Percentiles rank a stretch among this genome's conserved stretches.
These are phyloP conservation scores for Starmerella kuoi DNA, from an alignment of 805 yeast genomes.

Conservation along the genomic window DNA sequence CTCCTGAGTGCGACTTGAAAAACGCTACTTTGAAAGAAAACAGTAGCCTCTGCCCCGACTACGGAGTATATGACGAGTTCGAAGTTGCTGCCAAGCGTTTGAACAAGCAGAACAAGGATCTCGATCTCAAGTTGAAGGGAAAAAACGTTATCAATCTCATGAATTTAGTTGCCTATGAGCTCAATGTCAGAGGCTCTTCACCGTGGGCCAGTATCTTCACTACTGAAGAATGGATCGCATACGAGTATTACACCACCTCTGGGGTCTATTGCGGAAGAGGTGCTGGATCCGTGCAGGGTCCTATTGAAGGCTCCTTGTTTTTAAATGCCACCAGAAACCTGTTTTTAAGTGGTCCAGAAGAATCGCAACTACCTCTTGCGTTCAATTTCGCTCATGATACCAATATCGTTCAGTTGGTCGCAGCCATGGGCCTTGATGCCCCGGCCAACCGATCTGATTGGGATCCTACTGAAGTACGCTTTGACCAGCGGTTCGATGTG, in stretches of 20 bases:
- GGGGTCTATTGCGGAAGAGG: slow-evolving; percentile 24
- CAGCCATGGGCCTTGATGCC: slow-evolving; percentile 38
- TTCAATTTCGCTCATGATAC: slow-evolving; percentile 47
- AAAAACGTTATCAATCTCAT: slow-evolving; percentile 35
- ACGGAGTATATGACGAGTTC: slow-evolving; percentile 12
- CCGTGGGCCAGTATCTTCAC: slow-evolving; percentile 29
- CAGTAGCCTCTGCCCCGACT: slow-evolving; percentile 4
- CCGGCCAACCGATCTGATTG: slow-evolving; percentile 30
- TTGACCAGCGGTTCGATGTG: slow-evolving; percentile 37
- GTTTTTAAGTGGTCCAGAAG: slow-evolving; percentile 32
- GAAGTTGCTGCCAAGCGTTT: slow-evolving; percentile 21
- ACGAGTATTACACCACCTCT: slow-evolving; percentile 20
- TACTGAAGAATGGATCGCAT: slow-evolving; percentile 25
- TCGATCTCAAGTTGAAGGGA: slow-evolving; percentile 27
- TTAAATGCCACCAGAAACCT: slow-evolving; percentile 40
- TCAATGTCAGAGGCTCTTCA: slow-evolving; percentile 38
- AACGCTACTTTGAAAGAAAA: slow-evolving; percentile 2
- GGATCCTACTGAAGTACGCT: slow-evolving; percentile 31
- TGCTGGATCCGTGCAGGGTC: slow-evolving; percentile 24
- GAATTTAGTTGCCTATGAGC: slow-evolving; percentile 37
- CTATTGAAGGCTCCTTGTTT: slow-evolving; percentile 35
- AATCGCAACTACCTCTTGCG: slow-evolving; percentile 31
- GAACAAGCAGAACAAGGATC: slow-evolving; percentile 25
- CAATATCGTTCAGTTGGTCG: slow-evolving; percentile 39
- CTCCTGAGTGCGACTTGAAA: slow-evolving; percentile 24